phyloP scores from a whole-genome alignment of 2,329 filamentous ascomycete species.

The Pseudocercospora cruenta region DNA sequence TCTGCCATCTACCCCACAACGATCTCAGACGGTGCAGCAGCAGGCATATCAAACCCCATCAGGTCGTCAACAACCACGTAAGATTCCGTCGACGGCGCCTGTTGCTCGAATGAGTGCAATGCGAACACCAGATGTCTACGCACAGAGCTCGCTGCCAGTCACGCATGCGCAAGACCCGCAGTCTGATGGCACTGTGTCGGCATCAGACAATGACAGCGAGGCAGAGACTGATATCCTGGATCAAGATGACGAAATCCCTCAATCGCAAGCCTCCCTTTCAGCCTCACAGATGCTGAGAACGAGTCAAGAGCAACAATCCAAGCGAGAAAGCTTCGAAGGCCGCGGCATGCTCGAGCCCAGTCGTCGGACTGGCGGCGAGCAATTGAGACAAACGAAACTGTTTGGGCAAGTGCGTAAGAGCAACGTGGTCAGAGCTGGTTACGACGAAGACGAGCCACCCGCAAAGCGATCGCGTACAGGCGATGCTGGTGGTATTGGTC shows the following conservation, averaged over 20 bases:
- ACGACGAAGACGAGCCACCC: conserved; percentile 35
- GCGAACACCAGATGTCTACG: conserved; percentile 43
- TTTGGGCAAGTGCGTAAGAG: conserved; percentile 65
- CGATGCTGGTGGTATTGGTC: conserved; percentile 39
- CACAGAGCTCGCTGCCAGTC: conserved; percentile 29
- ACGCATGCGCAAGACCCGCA: conserved; percentile 15
- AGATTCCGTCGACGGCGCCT: conserved; percentile 55
- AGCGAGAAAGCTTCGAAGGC: conserved; percentile 44
- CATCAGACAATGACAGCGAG: conserved; percentile 58
- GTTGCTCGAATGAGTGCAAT: conserved; percentile 48
- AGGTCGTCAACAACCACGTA: conserved; percentile 27
- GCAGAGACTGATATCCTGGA: conserved; percentile 66
- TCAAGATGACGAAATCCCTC: conserved; percentile 61
- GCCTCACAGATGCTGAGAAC: conserved; percentile 66
- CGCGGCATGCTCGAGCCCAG: conserved; percentile 30
- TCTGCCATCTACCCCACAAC: conserved; percentile 73
- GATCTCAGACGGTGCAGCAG: conserved; percentile 52
- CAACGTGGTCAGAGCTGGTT: conserved; percentile 43
- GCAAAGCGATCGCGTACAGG: conserved; percentile 57
- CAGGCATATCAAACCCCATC: conserved; percentile 52
- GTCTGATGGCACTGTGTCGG: conserved; percentile 73
- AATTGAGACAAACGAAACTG: conserved; percentile 62
- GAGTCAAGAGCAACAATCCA: conserved; percentile 46
- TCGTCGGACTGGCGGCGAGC: conserved; percentile 13
- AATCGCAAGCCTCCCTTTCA: conserved; percentile 76